Conservation (phyloP, 2,329 filamentous ascomycete species). For the Aspergillus ochraceoroseus region DNA sequence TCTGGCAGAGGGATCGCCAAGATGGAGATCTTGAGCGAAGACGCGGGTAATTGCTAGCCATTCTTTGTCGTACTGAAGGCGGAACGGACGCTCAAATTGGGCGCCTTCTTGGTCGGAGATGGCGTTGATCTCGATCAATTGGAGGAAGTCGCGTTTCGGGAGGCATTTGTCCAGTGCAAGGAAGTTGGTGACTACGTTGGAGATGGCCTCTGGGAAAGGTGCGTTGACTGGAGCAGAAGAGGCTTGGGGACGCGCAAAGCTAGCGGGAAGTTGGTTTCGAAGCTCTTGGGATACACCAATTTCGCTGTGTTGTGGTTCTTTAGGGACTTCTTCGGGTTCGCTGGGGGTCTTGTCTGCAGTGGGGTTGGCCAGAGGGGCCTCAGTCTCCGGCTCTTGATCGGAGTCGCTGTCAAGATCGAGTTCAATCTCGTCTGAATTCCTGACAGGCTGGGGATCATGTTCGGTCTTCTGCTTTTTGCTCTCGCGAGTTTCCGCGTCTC, state of each 20-base stretch:
- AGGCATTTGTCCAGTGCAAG: conserved; percentile 89
- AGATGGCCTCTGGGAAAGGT: conserved; percentile 65
- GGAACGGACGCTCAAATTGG: conserved; percentile 47
- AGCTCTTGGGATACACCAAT: conserved; percentile 57
- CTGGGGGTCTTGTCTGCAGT: background rate
- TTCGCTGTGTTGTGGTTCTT: conserved; percentile 10
- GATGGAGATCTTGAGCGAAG: conserved; percentile 61
- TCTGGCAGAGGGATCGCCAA: conserved; percentile 56
- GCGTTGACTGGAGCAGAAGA: conserved; percentile 48
- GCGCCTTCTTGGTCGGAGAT: conserved; percentile 34
- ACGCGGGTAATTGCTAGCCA: conserved; percentile 91
- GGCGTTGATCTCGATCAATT: conserved; percentile 63
- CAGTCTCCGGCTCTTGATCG: conserved; percentile 9
- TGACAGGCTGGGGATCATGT: conserved; percentile 21
- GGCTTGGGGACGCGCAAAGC: conserved; percentile 54
- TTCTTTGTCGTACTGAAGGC: conserved; percentile 79
- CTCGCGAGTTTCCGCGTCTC: conserved; percentile 11
- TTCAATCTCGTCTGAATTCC: conserved; percentile 52
- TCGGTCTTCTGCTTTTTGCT: conserved; percentile 24
- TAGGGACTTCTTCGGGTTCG: background rate
- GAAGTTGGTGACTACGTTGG: conserved; percentile 75
- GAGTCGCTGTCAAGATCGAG: conserved; percentile 30
- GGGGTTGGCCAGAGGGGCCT: background rate
- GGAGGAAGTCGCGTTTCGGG: conserved; percentile 72
- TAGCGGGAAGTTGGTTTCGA: conserved; percentile 68